Percentiles rank a stretch among this genome's conserved stretches.
These are phyloP conservation scores for Debaryomycetaceae sp. DNA, from an alignment of 1,139 yeast species.

Conservation along the genomic window DNA sequence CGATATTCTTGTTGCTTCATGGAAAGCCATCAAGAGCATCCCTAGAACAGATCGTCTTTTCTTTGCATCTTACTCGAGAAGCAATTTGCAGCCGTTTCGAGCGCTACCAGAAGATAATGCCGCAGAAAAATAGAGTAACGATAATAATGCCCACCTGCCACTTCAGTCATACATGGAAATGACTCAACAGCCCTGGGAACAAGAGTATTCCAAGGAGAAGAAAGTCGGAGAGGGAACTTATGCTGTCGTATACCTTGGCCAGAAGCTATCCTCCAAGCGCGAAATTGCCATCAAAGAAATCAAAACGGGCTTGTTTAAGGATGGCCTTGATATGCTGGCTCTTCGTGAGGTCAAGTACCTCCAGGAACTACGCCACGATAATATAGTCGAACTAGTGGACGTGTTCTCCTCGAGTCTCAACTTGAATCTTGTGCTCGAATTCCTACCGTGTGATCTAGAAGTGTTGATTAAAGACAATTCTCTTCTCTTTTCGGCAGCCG, in stretches of 20 bases:
- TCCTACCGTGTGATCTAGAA: conserved; percentile 84
- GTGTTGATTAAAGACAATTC: conserved; percentile 74
- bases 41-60: no score
- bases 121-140: no score
- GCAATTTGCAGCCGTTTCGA: no score
- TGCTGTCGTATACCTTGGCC: conserved; percentile 90
- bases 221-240: conserved; percentile 99
- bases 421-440: conserved; percentile 81
- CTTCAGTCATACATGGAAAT: no score
- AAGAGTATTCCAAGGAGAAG: conserved; percentile 41
- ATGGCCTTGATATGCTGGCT: conserved; percentile 97
- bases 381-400: conserved; percentile 80
- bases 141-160: no score
- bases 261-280: conserved; percentile 43
- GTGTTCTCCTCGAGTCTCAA: conserved; percentile 68
- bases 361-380: conserved; percentile 73
- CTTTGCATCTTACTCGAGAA: no score
- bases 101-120: no score
- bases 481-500: conserved; percentile 72
- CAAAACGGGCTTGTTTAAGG: conserved; percentile 88
- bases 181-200: conserved; percentile 4
- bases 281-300: conserved; percentile 89
- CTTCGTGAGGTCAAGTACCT: conserved; percentile 88
- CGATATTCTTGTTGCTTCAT: no score
- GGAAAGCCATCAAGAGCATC: no score